Evolutionary conservation across 176 grass and related monocot species (phyloP), one percentile per base, ranked within the genome.

Genomic region (Cenchrus purpureus): DNA sequence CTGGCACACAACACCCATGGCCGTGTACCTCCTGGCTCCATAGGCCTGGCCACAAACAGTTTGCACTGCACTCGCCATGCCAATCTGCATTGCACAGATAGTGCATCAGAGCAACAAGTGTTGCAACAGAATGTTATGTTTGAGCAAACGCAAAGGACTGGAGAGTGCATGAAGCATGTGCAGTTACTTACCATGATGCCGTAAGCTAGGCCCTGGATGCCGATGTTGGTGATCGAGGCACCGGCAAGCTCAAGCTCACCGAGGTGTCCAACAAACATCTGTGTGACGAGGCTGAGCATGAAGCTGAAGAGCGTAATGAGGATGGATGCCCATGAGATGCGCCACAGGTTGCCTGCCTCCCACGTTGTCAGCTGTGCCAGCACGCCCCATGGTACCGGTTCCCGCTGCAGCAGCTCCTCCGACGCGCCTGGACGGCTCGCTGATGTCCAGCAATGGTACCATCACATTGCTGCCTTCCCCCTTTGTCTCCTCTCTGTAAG

Each of bases 201-300:
- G 31, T 94, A 97, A 51, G 92, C 90, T 25, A 97, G 90, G 51
- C 92, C 95, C 81, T 97, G 95, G 76, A 97, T 91, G 52, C 92
- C 92, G 10, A 97, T 91, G 80, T 94, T 97, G 84, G 90, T 88
- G 73, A 97, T 91, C 68, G 95, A 94, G 44, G 92, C 92, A 2
- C 94, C 94, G 8, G 94, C 91, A 44, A 94, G 95, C 32, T 85
- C 71, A 19, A 97, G 88, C 42, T 87, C 78, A 8, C 90, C 92
- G 7, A 97, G 86, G 73, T 97, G 95, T 83, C 95, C 95, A 1
- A 89, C 88, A 70, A 97, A 97, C 95, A 97, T 94, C 86, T 94
- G 95, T 0, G 90, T 91, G 49, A 97, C 58, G 17, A 97, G 92
- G 82, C 94, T 92, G 67, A 92, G 88, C 28, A 54, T 94, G 88